These are phyloP conservation scores for Dictyostelium intermedium DNA, from an alignment of 78 protist species.

Conservation along the genomic window DNA sequence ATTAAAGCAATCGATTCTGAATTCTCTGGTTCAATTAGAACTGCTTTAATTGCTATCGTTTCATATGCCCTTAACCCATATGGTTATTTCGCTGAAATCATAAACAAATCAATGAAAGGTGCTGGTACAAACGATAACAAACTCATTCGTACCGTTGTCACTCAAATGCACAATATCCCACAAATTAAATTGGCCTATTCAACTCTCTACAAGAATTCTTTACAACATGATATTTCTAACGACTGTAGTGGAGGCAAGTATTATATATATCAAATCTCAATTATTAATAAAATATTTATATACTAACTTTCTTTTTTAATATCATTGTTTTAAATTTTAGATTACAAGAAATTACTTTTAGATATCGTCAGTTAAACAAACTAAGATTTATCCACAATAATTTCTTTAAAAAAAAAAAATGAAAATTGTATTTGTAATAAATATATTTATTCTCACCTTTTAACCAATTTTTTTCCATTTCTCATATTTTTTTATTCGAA, in stretches of 20 bases:
- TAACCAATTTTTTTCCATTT: too few relatives aligned
- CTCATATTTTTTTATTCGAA: too few relatives aligned
- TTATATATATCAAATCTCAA: too few relatives aligned
- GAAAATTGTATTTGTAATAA: neutral
- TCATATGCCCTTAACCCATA: conserved; percentile 13
- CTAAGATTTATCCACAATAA: too few relatives aligned
- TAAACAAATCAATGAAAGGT: conserved; percentile 47
- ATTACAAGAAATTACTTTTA: conserved; percentile 32
- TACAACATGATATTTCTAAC: neutral
- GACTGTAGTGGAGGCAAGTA: conserved; percentile 55
- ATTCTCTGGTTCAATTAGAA: conserved; percentile 46
- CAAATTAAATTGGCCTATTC: neutral
- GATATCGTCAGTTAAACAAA: conserved; percentile 3
- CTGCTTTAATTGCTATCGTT: conserved; percentile 38
- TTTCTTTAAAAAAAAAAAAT: neutral
- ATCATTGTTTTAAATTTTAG: too few relatives aligned
- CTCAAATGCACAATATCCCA: conserved; percentile 25
- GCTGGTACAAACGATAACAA: conserved; percentile 72
- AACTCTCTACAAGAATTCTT: neutral
- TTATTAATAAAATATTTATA: too few relatives aligned
- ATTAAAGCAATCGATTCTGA: conserved; percentile 49
- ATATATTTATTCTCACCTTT: too few relatives aligned
- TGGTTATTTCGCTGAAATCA: conserved; percentile 46
- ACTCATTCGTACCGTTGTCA: conserved; percentile 12
- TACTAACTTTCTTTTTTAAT: too few relatives aligned